Evolutionary conservation across 495 filamentous ascomycete species (phyloP).

Genomic region (Wilcoxina mikolae): DNA sequence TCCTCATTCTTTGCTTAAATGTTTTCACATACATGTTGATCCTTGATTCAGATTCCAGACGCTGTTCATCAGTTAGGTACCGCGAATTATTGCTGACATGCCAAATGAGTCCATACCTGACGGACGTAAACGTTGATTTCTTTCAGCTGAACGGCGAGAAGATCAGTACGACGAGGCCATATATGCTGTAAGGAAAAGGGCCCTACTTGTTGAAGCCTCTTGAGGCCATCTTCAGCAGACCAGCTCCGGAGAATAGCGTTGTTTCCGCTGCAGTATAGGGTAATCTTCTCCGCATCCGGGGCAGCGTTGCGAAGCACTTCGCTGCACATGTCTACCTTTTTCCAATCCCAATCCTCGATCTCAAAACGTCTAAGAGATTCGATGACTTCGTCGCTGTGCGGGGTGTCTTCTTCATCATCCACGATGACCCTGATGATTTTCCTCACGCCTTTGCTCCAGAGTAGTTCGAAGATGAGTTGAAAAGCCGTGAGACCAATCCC

Average conservation of each 20-base stretch:
- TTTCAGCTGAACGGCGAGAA: no score
- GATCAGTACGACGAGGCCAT: no score
- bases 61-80: neutral
- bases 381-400: conserved; percentile 32
- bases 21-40: neutral
- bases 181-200: no score
- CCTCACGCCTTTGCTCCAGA: conserved; percentile 8
- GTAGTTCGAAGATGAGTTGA: conserved; percentile 12
- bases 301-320: conserved; percentile 1
- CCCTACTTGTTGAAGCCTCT: neutral
- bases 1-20: neutral
- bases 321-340: conserved; percentile 2
- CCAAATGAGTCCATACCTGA: no score
- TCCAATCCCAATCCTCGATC: conserved; percentile 7
- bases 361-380: conserved; percentile 3
- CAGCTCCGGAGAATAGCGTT: conserved; percentile 7
- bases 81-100: neutral
- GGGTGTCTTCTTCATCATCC: conserved; percentile 18
- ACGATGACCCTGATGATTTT: conserved; percentile 29
- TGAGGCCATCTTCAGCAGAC: conserved; percentile 1
- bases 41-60: neutral
- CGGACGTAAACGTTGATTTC: no score
- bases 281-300: conserved; percentile 3
- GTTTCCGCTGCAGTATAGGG: conserved; percentile 10
- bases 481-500: neutral